A percentile compares a stretch with the other conserved stretches of the same genome.
These are phyloP conservation scores for Massarina eburnea DNA, from an alignment of 2,329 filamentous ascomycete species.

Conservation along the genomic window DNA sequence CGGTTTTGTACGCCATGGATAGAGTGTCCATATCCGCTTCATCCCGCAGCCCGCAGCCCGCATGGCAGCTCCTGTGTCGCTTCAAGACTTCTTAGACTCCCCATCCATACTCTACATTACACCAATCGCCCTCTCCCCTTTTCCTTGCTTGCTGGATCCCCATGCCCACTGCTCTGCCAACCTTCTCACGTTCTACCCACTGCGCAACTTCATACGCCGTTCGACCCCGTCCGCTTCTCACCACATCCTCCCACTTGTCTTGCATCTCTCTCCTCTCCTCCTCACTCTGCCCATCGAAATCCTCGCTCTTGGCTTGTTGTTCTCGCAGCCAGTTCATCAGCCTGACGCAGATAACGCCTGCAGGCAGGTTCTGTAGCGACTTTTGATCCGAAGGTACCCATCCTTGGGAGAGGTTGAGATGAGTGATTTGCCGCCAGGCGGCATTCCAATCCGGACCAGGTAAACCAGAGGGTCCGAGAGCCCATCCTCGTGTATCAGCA, in stretches of 20 bases:
- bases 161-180: conserved; percentile 30
- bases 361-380: conserved; percentile 38
- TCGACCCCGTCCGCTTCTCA: conserved; percentile 16
- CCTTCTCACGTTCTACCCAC: conserved; percentile 46
- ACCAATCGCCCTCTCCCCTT: conserved; percentile 29
- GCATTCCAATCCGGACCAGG: conserved; percentile 43
- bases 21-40: no score
- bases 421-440: conserved; percentile 48
- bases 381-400: conserved; percentile 44
- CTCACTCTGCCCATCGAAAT: conserved; percentile 11
- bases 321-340: conserved; percentile 40
- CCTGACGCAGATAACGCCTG: conserved; percentile 35
- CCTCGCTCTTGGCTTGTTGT: conserved; percentile 16
- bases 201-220: conserved; percentile 22
- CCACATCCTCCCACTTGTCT: neutral
- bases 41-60: no score
- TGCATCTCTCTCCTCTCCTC: conserved; percentile 5
- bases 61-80: no score
- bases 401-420: conserved; percentile 47
- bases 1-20: no score
- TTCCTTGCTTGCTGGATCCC: conserved; percentile 35
- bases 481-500: neutral
- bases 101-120: conserved; percentile 42
- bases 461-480: neutral
- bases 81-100: conserved; percentile 8